Evolutionary conservation across 345 rosid genomes (phyloP), one percentile per base, ranked within the genome.

Genomic region (Dovyalis caffra): DNA sequence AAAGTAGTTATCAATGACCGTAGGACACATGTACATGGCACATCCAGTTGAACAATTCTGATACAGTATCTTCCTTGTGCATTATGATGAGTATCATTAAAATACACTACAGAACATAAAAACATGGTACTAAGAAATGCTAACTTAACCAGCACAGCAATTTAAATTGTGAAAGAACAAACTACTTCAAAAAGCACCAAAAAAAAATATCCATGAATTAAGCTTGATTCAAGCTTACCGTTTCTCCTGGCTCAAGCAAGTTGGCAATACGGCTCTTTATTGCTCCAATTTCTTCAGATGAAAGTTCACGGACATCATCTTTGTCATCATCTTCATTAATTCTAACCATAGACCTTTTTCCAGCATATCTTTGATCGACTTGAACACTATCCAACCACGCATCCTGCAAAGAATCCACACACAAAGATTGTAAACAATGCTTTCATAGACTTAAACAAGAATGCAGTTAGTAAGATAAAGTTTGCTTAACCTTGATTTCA

Each of bases 351-450:
- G 80, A 72, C 32, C 77, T 81, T 56, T 76, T 80, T 56, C 87
- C 90, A 73, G 85, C 80, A 84, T 83, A 79, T 77, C 83, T 82
- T 49, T 88, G 81, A 79, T 87, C 85, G 35, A 58, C 83, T 49
- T 87, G 97, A 83, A 92, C 77, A 76, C 89, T 89, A 79, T 96
- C 99, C 78, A 96, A 92, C 99, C 99, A 96, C 29, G 99, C 93
- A 86, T 96, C 99, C 99, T 96, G 85, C 79, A 84, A 56, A 80
- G 53, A 82, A 26, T 70, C 66, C 53, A 79, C 57, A 77, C 31
- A 74, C 15, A 66, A 64, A 8, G 67, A 32, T 6, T n/a, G 10
- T 40, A 45, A 49, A 70, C 6, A 62, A 11, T 5, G 43, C 4
- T 45, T n/a, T 49, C 74, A n/a, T 43, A 53, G 9, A 29, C 28